Evolutionary conservation across 306 rosid species (phyloP).

Genomic region (Castanea crenata): DNA sequence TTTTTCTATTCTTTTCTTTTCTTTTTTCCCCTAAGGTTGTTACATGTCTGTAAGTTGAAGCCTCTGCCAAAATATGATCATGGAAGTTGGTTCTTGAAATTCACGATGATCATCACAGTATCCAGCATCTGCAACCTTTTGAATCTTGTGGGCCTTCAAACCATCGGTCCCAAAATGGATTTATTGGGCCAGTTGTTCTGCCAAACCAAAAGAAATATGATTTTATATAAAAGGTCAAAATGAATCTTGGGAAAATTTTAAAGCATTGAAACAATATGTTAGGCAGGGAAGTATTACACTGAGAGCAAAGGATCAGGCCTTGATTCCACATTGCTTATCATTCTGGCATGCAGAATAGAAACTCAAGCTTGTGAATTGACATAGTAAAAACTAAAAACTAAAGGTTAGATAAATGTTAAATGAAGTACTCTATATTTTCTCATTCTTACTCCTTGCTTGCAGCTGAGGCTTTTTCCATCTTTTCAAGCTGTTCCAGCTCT

Average conservation of each 20-base stretch:
- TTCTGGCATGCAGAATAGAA: conserved; percentile 50
- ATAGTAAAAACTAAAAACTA: not conserved
- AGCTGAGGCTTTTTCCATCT: conserved; percentile 72
- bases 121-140: conserved; percentile 87
- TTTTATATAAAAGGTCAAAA: not conserved
- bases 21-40: not conserved
- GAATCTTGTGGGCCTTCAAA: conserved; percentile 91
- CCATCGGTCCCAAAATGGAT: conserved; percentile 91
- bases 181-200: conserved; percentile 80
- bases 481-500: conserved; percentile 81
- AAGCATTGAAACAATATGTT: not conserved
- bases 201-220: conserved; percentile 18
- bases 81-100: not conserved
- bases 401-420: conserved; percentile 11
- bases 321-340: conserved; percentile 67
- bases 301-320: conserved; percentile 93
- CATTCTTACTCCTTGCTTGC: conserved; percentile 82
- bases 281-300: conserved; percentile 40
- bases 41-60: conserved; percentile 26
- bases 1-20: not conserved
- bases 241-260: not conserved
- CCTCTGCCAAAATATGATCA: conserved; percentile 16
- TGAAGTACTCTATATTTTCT: not conserved
- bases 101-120: conserved; percentile 50
- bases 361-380: conserved; percentile 3